Percentiles rank a stretch among this genome's conserved stretches.
These are phyloP conservation scores for Spinellus fusiger DNA, from an alignment of 192 early-diverging fungal species.

Conservation along the genomic window DNA sequence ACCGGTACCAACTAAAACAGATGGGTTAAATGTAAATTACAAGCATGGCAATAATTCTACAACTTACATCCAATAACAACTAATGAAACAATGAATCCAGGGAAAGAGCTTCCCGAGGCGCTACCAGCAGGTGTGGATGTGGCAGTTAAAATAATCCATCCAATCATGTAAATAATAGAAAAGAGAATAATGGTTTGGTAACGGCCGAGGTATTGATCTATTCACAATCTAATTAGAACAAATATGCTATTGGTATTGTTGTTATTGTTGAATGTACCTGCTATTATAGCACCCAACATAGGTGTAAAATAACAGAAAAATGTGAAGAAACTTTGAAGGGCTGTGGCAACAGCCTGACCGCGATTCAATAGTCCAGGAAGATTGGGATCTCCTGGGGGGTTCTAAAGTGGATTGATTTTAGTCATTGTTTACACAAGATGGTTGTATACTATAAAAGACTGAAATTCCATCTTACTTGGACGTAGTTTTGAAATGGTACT, in stretches of 20 bases:
- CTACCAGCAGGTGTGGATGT: constrained; percentile 55
- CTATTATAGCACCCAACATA: constrained; percentile 50
- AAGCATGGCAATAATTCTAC: neutral
- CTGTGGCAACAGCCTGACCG: constrained; percentile 51
- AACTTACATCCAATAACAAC: constrained; percentile 47
- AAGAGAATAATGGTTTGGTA: constrained; percentile 68
- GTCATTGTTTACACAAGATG: too few species aligned
- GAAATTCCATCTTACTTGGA: constrained; percentile 29
- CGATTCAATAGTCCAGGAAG: constrained; percentile 43
- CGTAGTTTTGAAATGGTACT: constrained; percentile 57
- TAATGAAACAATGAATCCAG: constrained; percentile 59
- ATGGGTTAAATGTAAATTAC: neutral
- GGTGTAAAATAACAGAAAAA: constrained; percentile 61
- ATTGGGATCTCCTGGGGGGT: constrained; percentile 27
- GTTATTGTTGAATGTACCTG: constrained; percentile 14
- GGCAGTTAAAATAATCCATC: constrained; percentile 52
- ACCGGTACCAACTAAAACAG: constrained; percentile 22
- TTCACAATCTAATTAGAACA: too few species aligned
- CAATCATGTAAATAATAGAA: constrained; percentile 55
- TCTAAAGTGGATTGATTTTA: neutral
- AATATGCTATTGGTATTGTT: too few species aligned
- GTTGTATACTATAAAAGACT: neutral
- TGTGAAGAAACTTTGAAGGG: constrained; percentile 52
- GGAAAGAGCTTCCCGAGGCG: constrained; percentile 46
- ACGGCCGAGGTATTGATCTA: constrained; percentile 60